A percentile compares a stretch with the other conserved stretches of the same genome.
Evolutionary conservation across 345 rosid genomes (phyloP).

Genomic region (Sonneratia alba): DNA sequence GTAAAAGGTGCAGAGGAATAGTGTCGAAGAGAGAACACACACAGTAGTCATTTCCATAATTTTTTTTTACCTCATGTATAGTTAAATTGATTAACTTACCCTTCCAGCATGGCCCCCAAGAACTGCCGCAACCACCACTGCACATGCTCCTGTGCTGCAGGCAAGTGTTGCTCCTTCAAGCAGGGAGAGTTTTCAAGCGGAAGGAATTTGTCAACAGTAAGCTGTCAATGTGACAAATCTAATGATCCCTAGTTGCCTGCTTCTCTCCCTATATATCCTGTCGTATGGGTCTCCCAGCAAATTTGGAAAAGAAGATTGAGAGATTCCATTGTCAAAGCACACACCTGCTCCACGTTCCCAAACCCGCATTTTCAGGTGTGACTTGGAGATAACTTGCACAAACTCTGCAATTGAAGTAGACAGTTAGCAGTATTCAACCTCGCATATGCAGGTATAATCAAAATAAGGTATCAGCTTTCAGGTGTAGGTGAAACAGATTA

Average conservation of each 20-base stretch:
- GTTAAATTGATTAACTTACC: conserved; percentile 41
- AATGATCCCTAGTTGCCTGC: neutral
- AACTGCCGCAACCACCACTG: conserved; percentile 94
- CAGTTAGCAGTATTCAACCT: neutral
- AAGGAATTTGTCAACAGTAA: neutral
- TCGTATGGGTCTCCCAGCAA: neutral
- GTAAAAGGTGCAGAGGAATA: too few relatives aligned
- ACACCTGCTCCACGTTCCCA: conserved; percentile 99
- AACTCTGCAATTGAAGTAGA: conserved; percentile 49
- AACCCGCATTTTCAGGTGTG: conserved; percentile 89
- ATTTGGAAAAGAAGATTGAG: neutral
- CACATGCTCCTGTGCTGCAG: conserved; percentile 98
- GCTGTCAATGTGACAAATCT: neutral
- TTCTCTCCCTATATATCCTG: neutral
- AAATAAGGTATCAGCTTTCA: too few relatives aligned
- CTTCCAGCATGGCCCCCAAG: conserved; percentile 73
- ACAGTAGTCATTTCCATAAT: neutral
- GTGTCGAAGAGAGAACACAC: neutral
- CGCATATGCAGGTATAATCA: too few relatives aligned
- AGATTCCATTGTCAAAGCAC: neutral
- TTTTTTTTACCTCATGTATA: neutral
- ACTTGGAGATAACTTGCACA: conserved; percentile 73
- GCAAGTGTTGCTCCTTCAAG: conserved; percentile 84
- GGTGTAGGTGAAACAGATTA: too few relatives aligned
- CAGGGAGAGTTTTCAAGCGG: neutral